Base-by-base conservation (phyloP, 352 stramenopile species). In the Phytopythium chamaehyphon region DNA sequence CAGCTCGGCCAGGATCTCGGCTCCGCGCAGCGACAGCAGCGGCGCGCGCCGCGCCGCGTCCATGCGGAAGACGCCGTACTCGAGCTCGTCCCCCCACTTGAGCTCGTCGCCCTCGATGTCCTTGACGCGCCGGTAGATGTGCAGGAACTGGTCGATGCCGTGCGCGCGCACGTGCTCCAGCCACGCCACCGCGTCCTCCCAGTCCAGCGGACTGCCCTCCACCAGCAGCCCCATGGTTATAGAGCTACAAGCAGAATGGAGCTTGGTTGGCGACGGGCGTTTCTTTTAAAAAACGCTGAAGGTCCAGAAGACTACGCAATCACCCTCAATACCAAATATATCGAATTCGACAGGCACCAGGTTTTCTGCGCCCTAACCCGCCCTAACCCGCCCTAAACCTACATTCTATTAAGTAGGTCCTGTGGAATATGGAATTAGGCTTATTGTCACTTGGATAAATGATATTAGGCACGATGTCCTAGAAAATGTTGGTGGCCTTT, bases 1-100 rank as follows among this genome's bases (percentile, higher is more conserved):
- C 15, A 99, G 80, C 65, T 98, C 83, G 40, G 86, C 76, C 64
- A 98, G 87, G 50, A 98, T 96, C 83, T 98, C 95, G 53, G 90
- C 95, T 18, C 89, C 95, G 40, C 95, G 83, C 35, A 98, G 83
- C 47, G 84, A 90, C 35, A 99, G 64, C 39, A 88, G 83, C 43
- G 96, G 76, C 55, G 87, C 88, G 55, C 96, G 97, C 12, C 69
- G 62, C 39, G 83, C 64, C 12, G 64, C 58, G 61, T 98, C 95
- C 60, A 99, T 75, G 50, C 95, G 79, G 79, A 99, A 98, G 46
- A 99, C 87, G 52, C 96, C 96, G 70, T 98, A 99, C 83, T 99
- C 97, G 64, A 99, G 95, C 72, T 99, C 96, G 77, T 99, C 96
- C 54, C 96, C 96, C 95, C 96, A 99, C 51, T 98, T 88, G 44